phyloP scores from a whole-genome alignment of 2,329 filamentous ascomycete species.

The Epichloe gansuensis region DNA sequence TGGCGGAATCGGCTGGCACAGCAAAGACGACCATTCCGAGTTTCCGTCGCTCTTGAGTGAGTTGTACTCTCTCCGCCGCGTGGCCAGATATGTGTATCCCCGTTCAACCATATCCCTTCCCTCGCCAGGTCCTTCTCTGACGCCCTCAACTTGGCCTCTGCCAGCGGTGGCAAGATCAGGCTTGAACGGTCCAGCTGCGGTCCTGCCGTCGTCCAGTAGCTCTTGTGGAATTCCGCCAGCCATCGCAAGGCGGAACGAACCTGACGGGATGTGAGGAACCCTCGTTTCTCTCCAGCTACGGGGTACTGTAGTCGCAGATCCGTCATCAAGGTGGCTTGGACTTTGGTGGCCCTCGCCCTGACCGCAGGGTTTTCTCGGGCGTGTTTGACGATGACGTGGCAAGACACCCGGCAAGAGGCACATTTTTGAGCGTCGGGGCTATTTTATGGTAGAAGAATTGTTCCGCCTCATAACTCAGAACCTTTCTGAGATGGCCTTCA shows the following conservation, averaged over 20 bases:
- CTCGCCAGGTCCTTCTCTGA: conserved; percentile 6
- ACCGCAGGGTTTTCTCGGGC: conserved; percentile 10
- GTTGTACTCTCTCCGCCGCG: conserved; percentile 43
- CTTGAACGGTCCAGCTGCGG: conserved; percentile 12
- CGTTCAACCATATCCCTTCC: conserved; percentile 45
- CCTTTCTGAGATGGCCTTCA: conserved; percentile 53
- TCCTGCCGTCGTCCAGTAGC: conserved; percentile 30
- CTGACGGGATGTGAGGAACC: conserved; percentile 33
- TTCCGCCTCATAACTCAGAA: conserved; percentile 56
- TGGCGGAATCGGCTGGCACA: conserved; percentile 28
- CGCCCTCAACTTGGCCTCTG: conserved; percentile 30
- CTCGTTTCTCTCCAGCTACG: conserved; percentile 41
- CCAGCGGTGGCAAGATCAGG: conserved; percentile 41
- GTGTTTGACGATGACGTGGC: conserved; percentile 26
- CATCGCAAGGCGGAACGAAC: conserved; percentile 45
- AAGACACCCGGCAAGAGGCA: conserved; percentile 39
- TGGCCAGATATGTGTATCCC: conserved; percentile 60
- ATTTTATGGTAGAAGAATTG: conserved; percentile 51
- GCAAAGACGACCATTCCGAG: conserved; percentile 41
- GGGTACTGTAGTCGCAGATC: conserved; percentile 44
- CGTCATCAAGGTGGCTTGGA: conserved; percentile 44
- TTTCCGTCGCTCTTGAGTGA: conserved; percentile 31
- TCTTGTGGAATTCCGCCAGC: conserved; percentile 49
- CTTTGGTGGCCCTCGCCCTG: conserved; percentile 15
- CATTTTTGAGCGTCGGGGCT: conserved; percentile 33